Base-by-base conservation (phyloP, 2,329 filamentous ascomycete genomes). In the Colletotrichum lentis region DNA sequence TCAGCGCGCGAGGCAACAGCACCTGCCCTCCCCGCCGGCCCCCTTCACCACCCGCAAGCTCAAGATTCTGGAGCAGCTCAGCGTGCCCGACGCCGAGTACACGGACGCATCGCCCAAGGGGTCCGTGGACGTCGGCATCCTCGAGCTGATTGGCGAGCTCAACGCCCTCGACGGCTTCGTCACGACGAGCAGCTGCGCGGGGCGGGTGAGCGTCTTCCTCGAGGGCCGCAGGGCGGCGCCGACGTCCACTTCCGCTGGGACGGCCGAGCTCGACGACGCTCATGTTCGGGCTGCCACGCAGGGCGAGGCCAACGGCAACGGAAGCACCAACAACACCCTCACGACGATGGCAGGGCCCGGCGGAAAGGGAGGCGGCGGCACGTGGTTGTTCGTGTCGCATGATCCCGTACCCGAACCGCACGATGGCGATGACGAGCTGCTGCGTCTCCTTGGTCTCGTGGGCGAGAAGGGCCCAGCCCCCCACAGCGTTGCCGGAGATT, bases 111-210 rank as follows among this genome's bases (percentile, higher is more conserved):
- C 93, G 1, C 94, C 95, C 3, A 97, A 97, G 81, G 95, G 94
- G 18, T 91, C 89, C 0, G 86, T 98, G 22, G 95, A 98, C 77
- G 86, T 82, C 55, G 91, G 89, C 0, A 94, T 98, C 72, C 86
- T 90, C 54, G 84, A 89, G 24, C 82, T 97, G 62, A 94, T 98
- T 69, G 84, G 85, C 58, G 88, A 91, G 72, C 90, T 98, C 76
- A 98, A 98, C 78, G 77, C 74, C 1, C 76, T 90, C 6, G 85
- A 89, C 1, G 93, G 92, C 1, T 86, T 94, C 47, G 93, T 96
- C 41, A 97, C 95, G 1, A 97, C 94, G 3, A 97, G 94, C 79
- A 97, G 94, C 78, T 98, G 95, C 77, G 92, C 93, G 2, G 95
- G 95, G 0, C 85, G 95, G 60, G 87, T 96, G 54, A 94, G 91